phyloP scores from a whole-genome alignment of 192 early-diverging fungal species.

The Chytriomyces sp. region DNA sequence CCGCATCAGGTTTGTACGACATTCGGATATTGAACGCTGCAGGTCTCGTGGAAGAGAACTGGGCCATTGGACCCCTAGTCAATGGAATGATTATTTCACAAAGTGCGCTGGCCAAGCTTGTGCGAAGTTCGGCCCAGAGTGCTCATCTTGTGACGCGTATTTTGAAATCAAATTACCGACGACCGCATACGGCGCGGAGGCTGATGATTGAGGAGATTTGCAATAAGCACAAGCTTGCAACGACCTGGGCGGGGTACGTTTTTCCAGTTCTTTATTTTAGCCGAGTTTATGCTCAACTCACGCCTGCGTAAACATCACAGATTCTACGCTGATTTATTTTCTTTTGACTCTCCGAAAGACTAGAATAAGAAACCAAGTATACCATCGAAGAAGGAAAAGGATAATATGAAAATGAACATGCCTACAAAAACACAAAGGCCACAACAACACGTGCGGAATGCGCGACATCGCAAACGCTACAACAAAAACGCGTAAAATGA shows the following conservation, averaged over 20 bases:
- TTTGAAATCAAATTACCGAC: constrained; percentile 57
- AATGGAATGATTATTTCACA: constrained; percentile 76
- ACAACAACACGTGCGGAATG: too few relatives aligned
- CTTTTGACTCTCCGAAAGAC: constrained; percentile 2
- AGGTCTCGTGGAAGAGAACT: constrained; percentile 7
- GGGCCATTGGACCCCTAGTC: constrained; percentile 66
- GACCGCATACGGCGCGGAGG: constrained; percentile 51
- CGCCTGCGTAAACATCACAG: not conserved
- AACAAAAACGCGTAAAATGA: too few relatives aligned
- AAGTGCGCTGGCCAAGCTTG: constrained; percentile 68
- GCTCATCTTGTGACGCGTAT: constrained; percentile 63
- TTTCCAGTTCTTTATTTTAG: not conserved
- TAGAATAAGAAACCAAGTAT: too few relatives aligned
- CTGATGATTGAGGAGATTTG: constrained; percentile 54
- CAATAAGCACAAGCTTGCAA: constrained; percentile 37
- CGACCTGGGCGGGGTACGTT: constrained; percentile 39
- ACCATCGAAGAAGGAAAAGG: too few relatives aligned
- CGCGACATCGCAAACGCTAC: too few relatives aligned
- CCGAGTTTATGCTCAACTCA: not conserved
- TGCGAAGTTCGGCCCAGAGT: constrained; percentile 73
- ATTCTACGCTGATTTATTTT: constrained; percentile 49
- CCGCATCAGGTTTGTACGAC: constrained; percentile 68
- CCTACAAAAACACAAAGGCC: too few relatives aligned
- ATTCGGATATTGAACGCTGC: constrained; percentile 61
- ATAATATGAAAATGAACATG: too few relatives aligned